Evolutionary conservation across 2,329 filamentous ascomycete genomes (phyloP).

Genomic region (Furcasterigmium furcatum): DNA sequence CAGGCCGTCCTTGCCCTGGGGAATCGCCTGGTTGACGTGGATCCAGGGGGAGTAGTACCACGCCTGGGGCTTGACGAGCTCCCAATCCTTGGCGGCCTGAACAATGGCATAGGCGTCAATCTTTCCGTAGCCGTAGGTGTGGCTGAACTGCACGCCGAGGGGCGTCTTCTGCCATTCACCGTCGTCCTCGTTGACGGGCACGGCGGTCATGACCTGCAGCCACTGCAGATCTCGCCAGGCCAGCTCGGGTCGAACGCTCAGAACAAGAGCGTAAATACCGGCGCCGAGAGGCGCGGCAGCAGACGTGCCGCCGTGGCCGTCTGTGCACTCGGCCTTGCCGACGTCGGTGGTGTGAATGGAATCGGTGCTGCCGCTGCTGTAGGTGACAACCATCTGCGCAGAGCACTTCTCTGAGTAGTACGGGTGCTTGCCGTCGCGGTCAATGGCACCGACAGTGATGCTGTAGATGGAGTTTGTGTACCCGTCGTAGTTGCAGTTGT

Average conservation of each 20-base stretch:
- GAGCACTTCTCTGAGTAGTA: slow-evolving; percentile 97
- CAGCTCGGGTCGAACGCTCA: slow-evolving; percentile 81
- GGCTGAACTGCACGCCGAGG: slow-evolving; percentile 84
- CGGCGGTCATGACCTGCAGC: slow-evolving; percentile 78
- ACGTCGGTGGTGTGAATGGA: slow-evolving; percentile 97
- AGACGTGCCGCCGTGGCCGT: slow-evolving; percentile 87
- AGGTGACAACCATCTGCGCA: slow-evolving; percentile 91
- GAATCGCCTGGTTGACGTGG: slow-evolving; percentile 81
- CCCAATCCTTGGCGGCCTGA: slow-evolving; percentile 80
- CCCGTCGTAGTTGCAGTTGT: slow-evolving; percentile 99
- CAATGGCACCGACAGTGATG: slow-evolving; percentile 92
- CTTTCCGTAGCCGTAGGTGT: slow-evolving; percentile 95
- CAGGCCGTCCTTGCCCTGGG: slow-evolving; percentile 78
- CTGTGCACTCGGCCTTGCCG: slow-evolving; percentile 74
- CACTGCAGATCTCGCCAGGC: slow-evolving; percentile 96
- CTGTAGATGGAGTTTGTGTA: slow-evolving; percentile 99
- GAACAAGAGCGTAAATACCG: slow-evolving; percentile 84
- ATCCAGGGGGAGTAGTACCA: slow-evolving; percentile 96
- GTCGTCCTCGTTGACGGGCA: slow-evolving; percentile 69
- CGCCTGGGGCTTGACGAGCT: slow-evolving; percentile 88
- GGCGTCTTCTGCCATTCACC: slow-evolving; percentile 76
- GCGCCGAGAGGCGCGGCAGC: slow-evolving; percentile 91
- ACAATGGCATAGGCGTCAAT: slow-evolving; percentile 85
- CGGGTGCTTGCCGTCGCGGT: slow-evolving; percentile 81
- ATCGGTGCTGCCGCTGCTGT: slow-evolving; percentile 86